These are phyloP conservation scores for Myxozyma lipomycoides DNA, from an alignment of 805 yeast species.

Conservation along the genomic window DNA sequence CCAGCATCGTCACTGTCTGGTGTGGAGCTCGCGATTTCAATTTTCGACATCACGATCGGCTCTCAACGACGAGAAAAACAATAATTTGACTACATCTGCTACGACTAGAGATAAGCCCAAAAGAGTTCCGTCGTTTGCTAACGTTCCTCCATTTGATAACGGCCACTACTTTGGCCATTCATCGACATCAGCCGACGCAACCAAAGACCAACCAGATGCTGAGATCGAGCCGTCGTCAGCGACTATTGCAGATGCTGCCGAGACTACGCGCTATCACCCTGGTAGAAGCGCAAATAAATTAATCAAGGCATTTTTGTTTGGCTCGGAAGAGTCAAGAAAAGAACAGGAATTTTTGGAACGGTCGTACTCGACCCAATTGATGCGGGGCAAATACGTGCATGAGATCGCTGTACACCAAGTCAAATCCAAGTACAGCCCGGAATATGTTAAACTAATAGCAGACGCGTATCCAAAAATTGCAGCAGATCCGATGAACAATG, in stretches of 20 bases:
- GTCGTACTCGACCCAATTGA: slow-evolving; percentile 31
- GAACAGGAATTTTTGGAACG: slow-evolving; percentile 36
- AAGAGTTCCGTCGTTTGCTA: slow-evolving; percentile 24
- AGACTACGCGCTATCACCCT: not conserved
- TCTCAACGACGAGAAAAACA: no score
- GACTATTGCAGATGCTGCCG: slow-evolving; percentile 11
- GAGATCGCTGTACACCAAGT: slow-evolving; percentile 41
- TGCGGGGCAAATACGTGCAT: slow-evolving; percentile 44
- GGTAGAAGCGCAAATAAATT: slow-evolving; percentile 27
- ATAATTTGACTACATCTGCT: no score
- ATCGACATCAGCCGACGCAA: not conserved
- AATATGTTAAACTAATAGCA: slow-evolving; percentile 37
- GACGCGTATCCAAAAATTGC: slow-evolving; percentile 37
- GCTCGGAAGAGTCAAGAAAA: slow-evolving; percentile 37
- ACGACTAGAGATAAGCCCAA: not conserved
- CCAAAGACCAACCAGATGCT: not conserved
- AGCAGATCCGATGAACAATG: slow-evolving; percentile 34
- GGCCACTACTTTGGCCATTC: slow-evolving; percentile 19
- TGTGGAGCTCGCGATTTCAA: no score
- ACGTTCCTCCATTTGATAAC: slow-evolving; percentile 23
- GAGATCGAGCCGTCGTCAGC: not conserved
- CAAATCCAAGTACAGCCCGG: slow-evolving; percentile 36
- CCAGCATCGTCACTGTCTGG: no score
- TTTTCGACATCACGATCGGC: no score
- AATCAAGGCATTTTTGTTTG: slow-evolving; percentile 41